These are phyloP conservation scores for Fusarium pseudonygamai DNA, from an alignment of 2,329 filamentous ascomycete species.

Conservation along the genomic window DNA sequence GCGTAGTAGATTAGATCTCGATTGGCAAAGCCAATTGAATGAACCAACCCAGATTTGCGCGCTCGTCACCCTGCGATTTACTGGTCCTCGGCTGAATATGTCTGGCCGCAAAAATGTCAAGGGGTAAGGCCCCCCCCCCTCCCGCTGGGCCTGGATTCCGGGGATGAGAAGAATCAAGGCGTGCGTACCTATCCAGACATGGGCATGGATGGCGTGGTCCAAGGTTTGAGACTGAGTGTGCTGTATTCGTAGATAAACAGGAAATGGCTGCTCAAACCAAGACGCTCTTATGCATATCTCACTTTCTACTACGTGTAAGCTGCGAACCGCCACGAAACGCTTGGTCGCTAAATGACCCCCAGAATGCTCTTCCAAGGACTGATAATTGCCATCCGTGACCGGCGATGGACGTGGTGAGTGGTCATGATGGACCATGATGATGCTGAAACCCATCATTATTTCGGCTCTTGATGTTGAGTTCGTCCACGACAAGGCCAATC, in stretches of 20 bases:
- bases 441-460: constrained; percentile 33
- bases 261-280: background rate
- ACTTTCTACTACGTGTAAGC: background rate
- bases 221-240: constrained; percentile 12
- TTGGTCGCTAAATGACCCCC: background rate
- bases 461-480: background rate
- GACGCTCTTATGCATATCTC: constrained; percentile 15
- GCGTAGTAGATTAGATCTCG: constrained; percentile 35
- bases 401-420: background rate
- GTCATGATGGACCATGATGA: constrained; percentile 35
- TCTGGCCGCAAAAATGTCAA: constrained; percentile 1
- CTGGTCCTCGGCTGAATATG: constrained; percentile 12
- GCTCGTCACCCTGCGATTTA: constrained; percentile 24
- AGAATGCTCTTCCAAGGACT: background rate
- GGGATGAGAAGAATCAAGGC: constrained; percentile 16
- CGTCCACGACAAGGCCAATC: constrained; percentile 16
- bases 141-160: background rate
- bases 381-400: background rate
- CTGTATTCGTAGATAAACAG: background rate
- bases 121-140: background rate
- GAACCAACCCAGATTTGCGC: constrained; percentile 31
- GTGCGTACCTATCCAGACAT: background rate
- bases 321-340: background rate
- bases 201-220: constrained; percentile 24
- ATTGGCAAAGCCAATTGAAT: constrained; percentile 40